Evolutionary conservation across 768 basidiomycete species (phyloP).

Genomic region (Russula ochroleuca): DNA sequence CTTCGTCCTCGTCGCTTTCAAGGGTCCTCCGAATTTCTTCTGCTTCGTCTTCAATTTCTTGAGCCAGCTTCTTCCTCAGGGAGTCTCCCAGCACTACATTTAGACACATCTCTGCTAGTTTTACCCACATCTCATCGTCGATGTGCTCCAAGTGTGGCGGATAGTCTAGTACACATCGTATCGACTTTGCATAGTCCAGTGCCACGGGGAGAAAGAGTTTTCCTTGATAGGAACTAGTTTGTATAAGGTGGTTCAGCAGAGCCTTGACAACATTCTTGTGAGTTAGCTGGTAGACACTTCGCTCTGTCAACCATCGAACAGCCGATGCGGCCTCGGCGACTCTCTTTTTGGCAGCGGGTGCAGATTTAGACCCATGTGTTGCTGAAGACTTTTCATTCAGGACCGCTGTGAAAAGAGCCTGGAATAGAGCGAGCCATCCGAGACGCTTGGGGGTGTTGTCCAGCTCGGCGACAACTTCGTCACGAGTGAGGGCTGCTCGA

Average conservation of each 20-base stretch:
- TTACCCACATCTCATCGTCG: slow-evolving; percentile 59
- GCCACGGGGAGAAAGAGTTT: slow-evolving; percentile 60
- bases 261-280: slow-evolving; percentile 49
- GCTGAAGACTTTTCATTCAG: slow-evolving; percentile 52
- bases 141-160: slow-evolving; percentile 77
- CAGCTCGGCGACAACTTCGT: slow-evolving; percentile 42
- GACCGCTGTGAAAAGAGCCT: slow-evolving; percentile 67
- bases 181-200: slow-evolving; percentile 75
- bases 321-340: slow-evolving; percentile 61
- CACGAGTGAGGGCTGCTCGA: slow-evolving; percentile 47
- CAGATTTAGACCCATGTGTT: slow-evolving; percentile 37
- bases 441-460: slow-evolving; percentile 39
- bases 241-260: slow-evolving; percentile 60
- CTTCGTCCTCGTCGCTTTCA: slow-evolving; percentile 35
- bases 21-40: slow-evolving; percentile 33
- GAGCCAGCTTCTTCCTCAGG: slow-evolving; percentile 38
- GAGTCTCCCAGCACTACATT: slow-evolving; percentile 68
- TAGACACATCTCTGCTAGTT: slow-evolving; percentile 65
- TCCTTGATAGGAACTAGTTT: slow-evolving; percentile 51
- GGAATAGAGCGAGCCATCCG: slow-evolving; percentile 64
- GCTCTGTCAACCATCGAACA: slow-evolving; percentile 71
- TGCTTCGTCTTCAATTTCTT: slow-evolving; percentile 33
- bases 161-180: slow-evolving; percentile 60
- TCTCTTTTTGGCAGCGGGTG: slow-evolving; percentile 50
- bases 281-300: slow-evolving; percentile 50